Conservation (phyloP, 192 early-diverging fungal species). For the Coemansia reversa region DNA sequence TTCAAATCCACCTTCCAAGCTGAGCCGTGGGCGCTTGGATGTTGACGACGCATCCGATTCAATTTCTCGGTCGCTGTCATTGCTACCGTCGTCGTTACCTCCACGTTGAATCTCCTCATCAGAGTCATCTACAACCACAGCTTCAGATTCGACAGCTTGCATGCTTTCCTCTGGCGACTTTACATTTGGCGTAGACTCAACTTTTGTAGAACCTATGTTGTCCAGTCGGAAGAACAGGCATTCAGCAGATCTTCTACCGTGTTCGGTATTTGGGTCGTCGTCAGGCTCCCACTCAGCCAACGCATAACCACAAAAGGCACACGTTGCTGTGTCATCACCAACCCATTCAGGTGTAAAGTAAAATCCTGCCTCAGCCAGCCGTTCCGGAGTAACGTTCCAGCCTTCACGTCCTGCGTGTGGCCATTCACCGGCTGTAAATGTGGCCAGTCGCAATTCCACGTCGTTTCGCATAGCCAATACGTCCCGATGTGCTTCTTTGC, state of each 20-base stretch:
- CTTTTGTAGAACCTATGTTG: background rate
- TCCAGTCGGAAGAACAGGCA: constrained; percentile 50
- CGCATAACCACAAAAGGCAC: constrained; percentile 49
- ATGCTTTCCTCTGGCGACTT: constrained; percentile 8
- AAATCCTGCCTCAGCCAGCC: constrained; percentile 49
- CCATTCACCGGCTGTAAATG: constrained; percentile 36
- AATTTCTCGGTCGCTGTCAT: background rate
- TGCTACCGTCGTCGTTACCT: background rate
- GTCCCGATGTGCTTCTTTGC: background rate
- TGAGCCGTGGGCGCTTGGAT: constrained; percentile 35
- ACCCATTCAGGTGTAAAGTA: constrained; percentile 50
- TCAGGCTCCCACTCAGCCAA: constrained; percentile 54
- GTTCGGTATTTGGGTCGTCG: constrained; percentile 50
- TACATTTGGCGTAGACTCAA: background rate
- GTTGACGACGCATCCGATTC: constrained; percentile 18
- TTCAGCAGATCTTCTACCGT: constrained; percentile 34
- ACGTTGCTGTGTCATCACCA: constrained; percentile 47
- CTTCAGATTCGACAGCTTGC: background rate
- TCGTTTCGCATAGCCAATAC: constrained; percentile 24
- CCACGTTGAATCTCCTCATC: background rate
- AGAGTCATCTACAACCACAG: constrained; percentile 1
- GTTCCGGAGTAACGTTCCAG: constrained; percentile 49
- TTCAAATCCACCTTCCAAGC: background rate
- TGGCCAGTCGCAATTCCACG: constrained; percentile 19
- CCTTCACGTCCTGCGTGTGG: constrained; percentile 36